Base-by-base conservation (phyloP, 306 rosid species). In the Canavalia ensiformis region DNA sequence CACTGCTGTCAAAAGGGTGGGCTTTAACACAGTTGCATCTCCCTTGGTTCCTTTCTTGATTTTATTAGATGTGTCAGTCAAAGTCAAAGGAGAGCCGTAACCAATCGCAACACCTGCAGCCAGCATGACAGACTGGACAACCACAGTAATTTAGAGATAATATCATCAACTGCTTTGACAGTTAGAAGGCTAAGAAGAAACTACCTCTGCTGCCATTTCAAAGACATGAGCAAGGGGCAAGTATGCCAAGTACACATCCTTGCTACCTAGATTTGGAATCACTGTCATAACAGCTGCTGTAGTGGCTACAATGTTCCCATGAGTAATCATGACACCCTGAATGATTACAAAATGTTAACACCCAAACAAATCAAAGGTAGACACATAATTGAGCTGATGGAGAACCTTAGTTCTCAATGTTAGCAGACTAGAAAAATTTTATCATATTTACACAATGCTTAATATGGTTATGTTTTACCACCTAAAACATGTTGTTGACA, bases 281-380 rank as follows among this genome's bases (percentile, higher is more conserved):
- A 92, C 88, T 2, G 90, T 87, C 89, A 86, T 91, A 51, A 95
- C 94, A 55, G 89, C 97, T 66, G 97, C 90, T 41, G 92, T 69
- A 60, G 94, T 95, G 66, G 99, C 97, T 86, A 95, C 90, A 8
- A 93, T 86, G 78, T 95, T 95, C 37, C 97, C 97, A 50, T 92
- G 97, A 68, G 94, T 93, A 85, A 95, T 88, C 99, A 92, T 95
- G 70, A 95, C 99, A 79, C 97, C 99, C 98, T 94, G 73, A 44
- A 85, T 64, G 73, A 78, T 55, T 29, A 84, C 75, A 56, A 55
- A 79, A 60, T 68, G 66, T 67, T 49, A 25, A 81, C 35, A 83
- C 0, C 12, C 29, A 59, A 77, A 84, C 62, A 85, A 42, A 71
- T 47, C 12, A 46, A 66, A 74, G 62, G 46, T 46, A 62, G 44